Conservation (phyloP, 352 stramenopile species). For the Pythium folliculosum region DNA sequence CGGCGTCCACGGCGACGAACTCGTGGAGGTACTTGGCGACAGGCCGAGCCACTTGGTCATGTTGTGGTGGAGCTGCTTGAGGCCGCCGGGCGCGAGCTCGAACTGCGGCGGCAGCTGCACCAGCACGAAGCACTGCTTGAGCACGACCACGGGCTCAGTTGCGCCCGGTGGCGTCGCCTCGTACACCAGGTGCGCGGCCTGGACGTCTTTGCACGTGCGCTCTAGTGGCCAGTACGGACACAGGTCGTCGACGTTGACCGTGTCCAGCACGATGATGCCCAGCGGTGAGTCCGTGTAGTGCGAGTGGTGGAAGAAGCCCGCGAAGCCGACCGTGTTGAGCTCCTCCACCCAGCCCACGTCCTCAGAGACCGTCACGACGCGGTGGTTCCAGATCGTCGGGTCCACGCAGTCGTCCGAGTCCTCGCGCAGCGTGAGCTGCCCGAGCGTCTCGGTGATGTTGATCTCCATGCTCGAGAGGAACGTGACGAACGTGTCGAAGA, state of each 20-base stretch:
- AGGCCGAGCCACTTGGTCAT: slow-evolving; percentile 8
- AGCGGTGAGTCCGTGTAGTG: slow-evolving; percentile 17
- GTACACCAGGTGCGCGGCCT: slow-evolving; percentile 4
- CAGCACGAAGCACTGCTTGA: not conserved
- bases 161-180: not conserved
- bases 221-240: slow-evolving; percentile 38
- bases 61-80: not conserved
- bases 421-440: slow-evolving; percentile 45
- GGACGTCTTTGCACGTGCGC: slow-evolving; percentile 22
- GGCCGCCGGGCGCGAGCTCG: not conserved
- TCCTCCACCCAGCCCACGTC: slow-evolving; percentile 17
- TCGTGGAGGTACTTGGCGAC: slow-evolving; percentile 16
- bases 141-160: not conserved
- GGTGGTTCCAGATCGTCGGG: slow-evolving; percentile 43
- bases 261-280: slow-evolving; percentile 34
- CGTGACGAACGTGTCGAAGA: slow-evolving; percentile 47
- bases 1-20: not conserved
- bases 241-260: slow-evolving; percentile 46
- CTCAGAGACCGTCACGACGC: slow-evolving; percentile 34
- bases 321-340: slow-evolving; percentile 26
- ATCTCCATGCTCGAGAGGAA: slow-evolving; percentile 56
- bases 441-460: slow-evolving; percentile 47
- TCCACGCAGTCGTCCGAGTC: slow-evolving; percentile 30
- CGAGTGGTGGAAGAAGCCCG: slow-evolving; percentile 32
- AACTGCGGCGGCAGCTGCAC: slow-evolving; percentile 14